Evolutionary conservation across 140 eudicot species (phyloP).

Genomic region (Ambrosia hybrid): DNA sequence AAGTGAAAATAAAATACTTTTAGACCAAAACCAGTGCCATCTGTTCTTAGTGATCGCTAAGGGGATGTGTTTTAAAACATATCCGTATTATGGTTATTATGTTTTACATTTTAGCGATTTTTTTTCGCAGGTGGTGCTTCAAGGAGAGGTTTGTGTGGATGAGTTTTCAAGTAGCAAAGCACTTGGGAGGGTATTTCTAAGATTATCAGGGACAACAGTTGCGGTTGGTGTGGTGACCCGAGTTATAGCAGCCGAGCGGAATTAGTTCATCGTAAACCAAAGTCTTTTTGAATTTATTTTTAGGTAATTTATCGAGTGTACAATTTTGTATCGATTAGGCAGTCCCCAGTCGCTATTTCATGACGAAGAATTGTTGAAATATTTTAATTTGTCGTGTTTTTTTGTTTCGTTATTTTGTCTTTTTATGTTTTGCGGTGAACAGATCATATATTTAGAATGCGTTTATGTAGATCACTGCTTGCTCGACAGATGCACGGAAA

Average conservation of each 20-base stretch:
- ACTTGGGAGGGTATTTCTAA: constrained; percentile 86
- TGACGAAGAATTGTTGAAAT: constrained; percentile 1
- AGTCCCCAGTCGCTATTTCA: not conserved
- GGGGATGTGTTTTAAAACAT: no score
- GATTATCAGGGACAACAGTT: constrained; percentile 83
- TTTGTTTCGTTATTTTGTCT: not conserved
- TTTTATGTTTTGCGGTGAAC: not conserved
- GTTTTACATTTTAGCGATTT: not conserved
- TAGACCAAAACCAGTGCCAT: not conserved
- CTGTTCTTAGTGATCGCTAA: not conserved
- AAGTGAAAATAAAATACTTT: not conserved
- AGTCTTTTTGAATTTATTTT: constrained; percentile 7
- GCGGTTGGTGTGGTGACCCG: constrained; percentile 84
- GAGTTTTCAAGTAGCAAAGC: constrained; percentile 64
- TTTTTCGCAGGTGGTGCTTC: constrained; percentile 54
- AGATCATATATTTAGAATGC: not conserved
- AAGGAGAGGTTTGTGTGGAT: constrained; percentile 78
- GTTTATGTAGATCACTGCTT: not conserved
- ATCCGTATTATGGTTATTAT: no score
- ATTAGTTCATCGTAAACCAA: constrained; percentile 11
- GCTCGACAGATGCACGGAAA: no score
- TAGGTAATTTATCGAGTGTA: constrained; percentile 31
- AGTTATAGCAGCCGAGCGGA: constrained; percentile 30
- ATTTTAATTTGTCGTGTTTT: not conserved
- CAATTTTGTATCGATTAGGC: constrained; percentile 36